A percentile compares a stretch with the other conserved stretches of the same genome.
Conservation (phyloP, 225 moss, liverwort and hornwort genomes). For the Anthoceros angustus region DNA sequence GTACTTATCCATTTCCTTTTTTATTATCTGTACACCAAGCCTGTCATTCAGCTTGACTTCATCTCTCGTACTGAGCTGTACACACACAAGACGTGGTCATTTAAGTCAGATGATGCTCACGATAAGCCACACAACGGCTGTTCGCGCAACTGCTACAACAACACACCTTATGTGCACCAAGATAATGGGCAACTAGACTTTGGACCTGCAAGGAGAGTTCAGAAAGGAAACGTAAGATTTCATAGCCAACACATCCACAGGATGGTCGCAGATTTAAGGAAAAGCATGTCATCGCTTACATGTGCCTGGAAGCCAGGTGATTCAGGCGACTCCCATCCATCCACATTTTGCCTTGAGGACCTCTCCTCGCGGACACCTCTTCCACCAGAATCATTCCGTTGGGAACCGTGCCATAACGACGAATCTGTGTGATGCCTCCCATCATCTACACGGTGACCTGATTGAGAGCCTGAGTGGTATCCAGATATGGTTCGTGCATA, state of each 20-base stretch:
- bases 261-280: not conserved
- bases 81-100: not conserved
- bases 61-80: not conserved
- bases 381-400: constrained; percentile 10
- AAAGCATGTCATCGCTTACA: constrained; percentile 10
- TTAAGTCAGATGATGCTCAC: not conserved
- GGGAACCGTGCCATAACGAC: not conserved
- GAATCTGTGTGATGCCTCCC: not conserved
- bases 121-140: not conserved
- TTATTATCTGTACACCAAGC: not conserved
- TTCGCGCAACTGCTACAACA: not conserved
- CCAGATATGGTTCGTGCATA: no score
- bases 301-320: constrained; percentile 32
- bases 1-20: not conserved
- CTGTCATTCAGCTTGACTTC: not conserved
- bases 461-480: no score
- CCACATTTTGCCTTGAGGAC: constrained; percentile 1
- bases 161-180: not conserved
- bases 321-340: constrained; percentile 33
- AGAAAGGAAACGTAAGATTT: no score
- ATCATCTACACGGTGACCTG: no score
- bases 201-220: not conserved
- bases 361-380: constrained; percentile 14
- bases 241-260: no score
- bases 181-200: not conserved